Percentiles rank a stretch among this genome's conserved stretches.
Conservation (phyloP, 2,329 filamentous ascomycete genomes). For the Apiospora pterosperma region DNA sequence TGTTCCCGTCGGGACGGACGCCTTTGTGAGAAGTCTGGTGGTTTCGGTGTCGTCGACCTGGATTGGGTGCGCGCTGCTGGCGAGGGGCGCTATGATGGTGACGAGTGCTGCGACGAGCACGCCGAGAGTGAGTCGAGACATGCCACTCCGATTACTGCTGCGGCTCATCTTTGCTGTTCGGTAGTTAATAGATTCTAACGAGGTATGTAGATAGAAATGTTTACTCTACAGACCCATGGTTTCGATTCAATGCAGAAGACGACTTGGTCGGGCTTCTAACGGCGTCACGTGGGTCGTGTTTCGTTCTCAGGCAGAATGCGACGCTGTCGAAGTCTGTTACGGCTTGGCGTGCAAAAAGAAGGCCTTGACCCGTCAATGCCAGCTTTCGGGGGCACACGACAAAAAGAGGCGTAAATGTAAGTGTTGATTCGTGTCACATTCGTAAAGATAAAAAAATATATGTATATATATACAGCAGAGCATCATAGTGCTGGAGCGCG, state of each 20-base stretch:
- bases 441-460: too few relatives aligned
- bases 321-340: neutral
- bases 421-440: constrained; percentile 4
- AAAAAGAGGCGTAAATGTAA: neutral
- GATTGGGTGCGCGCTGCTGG: neutral
- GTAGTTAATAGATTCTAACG: neutral
- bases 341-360: neutral
- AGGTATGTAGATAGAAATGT: neutral
- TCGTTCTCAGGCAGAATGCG: neutral
- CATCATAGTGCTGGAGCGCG: neutral
- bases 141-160: neutral
- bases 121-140: neutral
- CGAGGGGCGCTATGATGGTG: too few relatives aligned
- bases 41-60: neutral
- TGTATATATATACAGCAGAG: constrained; percentile 2
- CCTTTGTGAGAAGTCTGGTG: neutral
- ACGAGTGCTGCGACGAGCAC: neutral
- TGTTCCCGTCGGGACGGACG: neutral
- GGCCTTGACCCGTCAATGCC: neutral
- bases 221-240: neutral
- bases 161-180: neutral
- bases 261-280: neutral
- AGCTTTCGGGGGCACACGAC: neutral
- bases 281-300: neutral
- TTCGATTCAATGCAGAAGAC: neutral